phyloP scores from a whole-genome alignment of 2,329 filamentous ascomycete genomes.

The Aspergillus novofumigatus region DNA sequence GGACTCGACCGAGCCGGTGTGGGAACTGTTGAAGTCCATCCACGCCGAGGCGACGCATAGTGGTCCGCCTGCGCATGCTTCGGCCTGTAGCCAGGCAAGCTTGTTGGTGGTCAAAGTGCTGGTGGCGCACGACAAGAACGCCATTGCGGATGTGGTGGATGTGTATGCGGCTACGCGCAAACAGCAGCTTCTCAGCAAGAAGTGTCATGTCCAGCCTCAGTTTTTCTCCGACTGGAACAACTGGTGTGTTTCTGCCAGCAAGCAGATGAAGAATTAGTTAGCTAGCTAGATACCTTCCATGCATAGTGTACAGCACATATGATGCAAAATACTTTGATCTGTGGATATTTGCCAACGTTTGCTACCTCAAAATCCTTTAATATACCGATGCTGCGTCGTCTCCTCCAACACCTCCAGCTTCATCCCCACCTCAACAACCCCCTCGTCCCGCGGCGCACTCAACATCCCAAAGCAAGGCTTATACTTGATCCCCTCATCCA shows the following conservation, averaged over 20 bases:
- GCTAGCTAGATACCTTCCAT: not conserved
- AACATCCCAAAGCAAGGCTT: slow-evolving; percentile 67
- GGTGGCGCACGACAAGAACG: slow-evolving; percentile 45
- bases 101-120: slow-evolving; percentile 42
- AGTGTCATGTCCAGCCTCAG: slow-evolving; percentile 57
- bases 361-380: slow-evolving; percentile 32
- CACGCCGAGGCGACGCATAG: slow-evolving; percentile 59
- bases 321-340: not conserved
- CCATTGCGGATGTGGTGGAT: slow-evolving; percentile 53
- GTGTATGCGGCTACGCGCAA: slow-evolving; percentile 63
- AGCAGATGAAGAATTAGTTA: slow-evolving; percentile 37
- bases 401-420: slow-evolving; percentile 54
- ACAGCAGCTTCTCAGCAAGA: slow-evolving; percentile 54
- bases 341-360: too few relatives aligned
- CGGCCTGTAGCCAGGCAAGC: slow-evolving; percentile 63
- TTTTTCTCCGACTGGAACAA: slow-evolving; percentile 73
- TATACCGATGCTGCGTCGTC: slow-evolving; percentile 56
- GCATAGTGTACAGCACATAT: not conserved
- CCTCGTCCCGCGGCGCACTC: slow-evolving; percentile 55
- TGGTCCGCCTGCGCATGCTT: slow-evolving; percentile 65
- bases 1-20: slow-evolving; percentile 42
- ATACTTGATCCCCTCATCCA: slow-evolving; percentile 58
- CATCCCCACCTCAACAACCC: slow-evolving; percentile 55
- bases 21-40: slow-evolving; percentile 60
- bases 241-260: slow-evolving; percentile 56